These are phyloP conservation scores for Acacia acuminata DNA, from an alignment of 306 rosid species.

Conservation along the genomic window DNA sequence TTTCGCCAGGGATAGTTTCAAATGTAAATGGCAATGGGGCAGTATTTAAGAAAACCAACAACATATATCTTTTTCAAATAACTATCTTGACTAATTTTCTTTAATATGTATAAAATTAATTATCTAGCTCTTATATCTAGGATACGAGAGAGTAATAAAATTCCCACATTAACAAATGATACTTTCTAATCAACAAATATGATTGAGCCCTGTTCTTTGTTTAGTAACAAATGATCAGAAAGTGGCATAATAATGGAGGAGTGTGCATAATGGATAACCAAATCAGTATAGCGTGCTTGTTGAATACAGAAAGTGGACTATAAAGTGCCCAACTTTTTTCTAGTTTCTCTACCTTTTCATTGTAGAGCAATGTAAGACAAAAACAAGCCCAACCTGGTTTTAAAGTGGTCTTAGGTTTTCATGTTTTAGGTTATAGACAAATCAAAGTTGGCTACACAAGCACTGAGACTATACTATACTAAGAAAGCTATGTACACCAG, in stretches of 20 bases:
- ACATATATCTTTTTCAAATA: too few species aligned
- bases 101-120: too few species aligned
- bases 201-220: not conserved
- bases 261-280: conserved; percentile 27
- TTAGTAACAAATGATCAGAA: not conserved
- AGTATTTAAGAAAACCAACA: too few species aligned
- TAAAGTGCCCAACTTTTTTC: not conserved
- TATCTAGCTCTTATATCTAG: too few species aligned
- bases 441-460: conserved; percentile 45
- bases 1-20: not conserved
- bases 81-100: too few species aligned
- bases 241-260: not conserved
- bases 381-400: conserved; percentile 20
- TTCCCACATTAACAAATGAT: not conserved
- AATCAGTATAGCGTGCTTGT: conserved; percentile 13
- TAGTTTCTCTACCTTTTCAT: not conserved
- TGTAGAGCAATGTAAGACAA: conserved; percentile 13
- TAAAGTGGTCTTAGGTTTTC: conserved; percentile 24
- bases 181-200: not conserved
- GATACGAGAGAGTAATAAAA: not conserved
- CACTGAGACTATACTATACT: not conserved
- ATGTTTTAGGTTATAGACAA: conserved; percentile 39
- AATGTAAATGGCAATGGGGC: too few species aligned
- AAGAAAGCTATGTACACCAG: not conserved
- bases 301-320: conserved; percentile 1